Base-by-base conservation (phyloP, 805 yeast genomes). In the Vanderwaltozyma verrucispora region DNA sequence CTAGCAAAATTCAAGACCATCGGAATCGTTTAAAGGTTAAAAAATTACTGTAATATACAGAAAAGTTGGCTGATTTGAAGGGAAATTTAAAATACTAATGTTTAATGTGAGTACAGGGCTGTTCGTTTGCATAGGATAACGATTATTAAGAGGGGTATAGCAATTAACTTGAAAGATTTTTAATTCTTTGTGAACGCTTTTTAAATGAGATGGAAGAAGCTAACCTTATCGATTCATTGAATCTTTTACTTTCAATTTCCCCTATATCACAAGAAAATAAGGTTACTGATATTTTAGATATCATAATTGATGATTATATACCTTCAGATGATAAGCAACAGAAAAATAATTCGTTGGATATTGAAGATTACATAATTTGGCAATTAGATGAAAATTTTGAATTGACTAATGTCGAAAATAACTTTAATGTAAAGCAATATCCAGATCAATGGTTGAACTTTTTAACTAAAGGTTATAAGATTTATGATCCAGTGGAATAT, bases 391-490 rank as follows among this genome's bases (percentile, higher is more conserved):
- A 33, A 4, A 35, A 44, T 21, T 54, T 51, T 33, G 35, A 40
- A 18, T 20, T 49, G 8, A 27, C 40, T n/a, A 39, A 41, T n/a
- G 38, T 43, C 1, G 53, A 49, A 19, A 41, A 45, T 25, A 54
- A 44, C 37, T 48, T 56, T 24, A 29, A 39, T 12, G 28, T 40
- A n/a, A 18, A 30, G 3, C 15, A 13, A 4, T 23, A 26, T 25
- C 18, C 11, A 3, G 15, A 30, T 3, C 18, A 35, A 29, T 35
- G 33, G 33, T 4, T 35, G 3, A 16, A 35, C n/a, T 7, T 25
- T 25, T 18, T 30, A 18, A 14, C 4, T 9, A 19, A n/a, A 4
- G 14, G 6, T 2, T 10, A 10, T n/a, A 18, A 27, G 1, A 30
- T 40, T 17, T 14, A 26, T 4, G 43, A 36, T 13, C 16, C 24